These are phyloP conservation scores for Zancudomyces culisetae DNA, from an alignment of 371 early-diverging fungal genomes.

Conservation along the genomic window DNA sequence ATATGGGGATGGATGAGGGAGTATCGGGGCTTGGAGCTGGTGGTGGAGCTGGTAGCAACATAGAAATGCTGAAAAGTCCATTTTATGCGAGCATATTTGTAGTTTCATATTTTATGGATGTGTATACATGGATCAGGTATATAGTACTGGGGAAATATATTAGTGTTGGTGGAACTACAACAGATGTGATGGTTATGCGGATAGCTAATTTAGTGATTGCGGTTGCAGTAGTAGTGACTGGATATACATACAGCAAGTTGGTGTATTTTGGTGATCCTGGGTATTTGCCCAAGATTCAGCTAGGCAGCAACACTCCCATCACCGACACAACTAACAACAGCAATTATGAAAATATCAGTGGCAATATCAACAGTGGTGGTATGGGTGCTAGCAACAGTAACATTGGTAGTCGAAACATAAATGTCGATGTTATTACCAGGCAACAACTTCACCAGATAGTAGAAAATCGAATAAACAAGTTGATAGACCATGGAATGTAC, in stretches of 20 bases:
- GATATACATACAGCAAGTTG: conserved; percentile 52
- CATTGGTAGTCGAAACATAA: too few species aligned
- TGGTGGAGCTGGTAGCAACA: too few species aligned
- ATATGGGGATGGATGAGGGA: too few species aligned
- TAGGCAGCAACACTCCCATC: conserved; percentile 12
- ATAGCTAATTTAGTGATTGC: conserved; percentile 11
- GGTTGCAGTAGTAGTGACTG: conserved; percentile 22
- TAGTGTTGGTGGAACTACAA: conserved; percentile 8
- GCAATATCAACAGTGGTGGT: too few species aligned
- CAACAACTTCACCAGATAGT: too few species aligned
- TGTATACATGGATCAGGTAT: conserved; percentile 35
- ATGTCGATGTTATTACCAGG: too few species aligned
- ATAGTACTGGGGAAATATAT: conserved; percentile 25
- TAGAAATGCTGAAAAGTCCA: too few species aligned
- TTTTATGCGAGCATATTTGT: conserved; percentile 72
- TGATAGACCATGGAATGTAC: conserved; percentile 47
- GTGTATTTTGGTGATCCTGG: conserved; percentile 70
- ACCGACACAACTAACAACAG: conserved; percentile 17
- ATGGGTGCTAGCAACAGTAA: too few species aligned
- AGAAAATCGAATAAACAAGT: conserved; percentile 35
- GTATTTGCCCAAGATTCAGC: conserved; percentile 31
- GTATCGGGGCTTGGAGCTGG: too few species aligned
- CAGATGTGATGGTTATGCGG: conserved; percentile 10
- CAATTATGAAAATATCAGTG: too few species aligned
- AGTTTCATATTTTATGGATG: conserved; percentile 48